Conservation (phyloP, 1,284 basidiomycete genomes). For the Wallemia ichthyophaga region DNA sequence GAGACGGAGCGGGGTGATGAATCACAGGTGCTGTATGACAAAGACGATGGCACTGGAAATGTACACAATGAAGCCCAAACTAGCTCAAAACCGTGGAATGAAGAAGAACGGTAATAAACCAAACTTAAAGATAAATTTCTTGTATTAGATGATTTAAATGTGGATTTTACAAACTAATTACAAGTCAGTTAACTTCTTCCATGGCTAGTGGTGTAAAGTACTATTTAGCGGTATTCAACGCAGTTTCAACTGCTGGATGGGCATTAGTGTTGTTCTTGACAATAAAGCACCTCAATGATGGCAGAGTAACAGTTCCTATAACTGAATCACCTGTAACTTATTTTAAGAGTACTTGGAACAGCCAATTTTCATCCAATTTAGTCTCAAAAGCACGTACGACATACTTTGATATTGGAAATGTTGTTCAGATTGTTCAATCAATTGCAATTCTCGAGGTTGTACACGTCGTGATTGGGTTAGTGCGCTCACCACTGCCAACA, state of each 20-base stretch:
- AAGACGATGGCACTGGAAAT: neutral
- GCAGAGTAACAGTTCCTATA: neutral
- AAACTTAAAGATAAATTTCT: too few relatives aligned
- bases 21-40: neutral
- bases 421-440: conserved; percentile 32
- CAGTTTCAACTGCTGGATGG: neutral
- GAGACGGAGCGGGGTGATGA: neutral
- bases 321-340: neutral
- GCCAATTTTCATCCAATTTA: neutral
- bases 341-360: neutral
- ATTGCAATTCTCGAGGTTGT: conserved; percentile 50
- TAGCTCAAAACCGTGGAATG: neutral
- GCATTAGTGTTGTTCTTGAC: neutral
- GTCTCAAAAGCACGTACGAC: neutral
- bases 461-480: conserved; percentile 52
- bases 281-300: neutral
- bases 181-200: neutral
- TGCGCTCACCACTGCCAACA: conserved; percentile 53
- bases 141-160: neutral
- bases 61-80: neutral
- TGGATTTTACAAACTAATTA: too few relatives aligned
- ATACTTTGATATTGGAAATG: neutral
- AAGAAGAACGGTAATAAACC: neutral
- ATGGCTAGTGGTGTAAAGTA: neutral
- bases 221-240: neutral